Percentiles rank a stretch among this genome's conserved stretches.
Evolutionary conservation across 192 early-diverging fungal genomes (phyloP).

Genomic region (Endogone sp.): DNA sequence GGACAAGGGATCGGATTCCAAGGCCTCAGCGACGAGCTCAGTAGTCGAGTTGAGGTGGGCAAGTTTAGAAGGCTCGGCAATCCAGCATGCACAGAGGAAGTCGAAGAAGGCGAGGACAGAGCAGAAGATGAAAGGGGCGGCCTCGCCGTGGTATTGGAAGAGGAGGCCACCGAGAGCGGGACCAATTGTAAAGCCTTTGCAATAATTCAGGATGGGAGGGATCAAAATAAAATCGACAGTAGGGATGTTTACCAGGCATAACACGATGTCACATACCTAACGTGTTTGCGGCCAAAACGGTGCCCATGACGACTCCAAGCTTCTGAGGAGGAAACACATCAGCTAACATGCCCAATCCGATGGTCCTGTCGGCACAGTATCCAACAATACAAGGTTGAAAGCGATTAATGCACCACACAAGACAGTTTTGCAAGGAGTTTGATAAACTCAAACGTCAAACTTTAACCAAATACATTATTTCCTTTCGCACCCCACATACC

Average conservation of each 20-base stretch:
- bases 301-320: constrained; percentile 69
- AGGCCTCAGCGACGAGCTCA: constrained; percentile 2
- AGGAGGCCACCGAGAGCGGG: constrained; percentile 64
- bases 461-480: too few species aligned
- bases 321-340: constrained; percentile 63
- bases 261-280: constrained; percentile 35
- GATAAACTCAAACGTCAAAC: too few species aligned
- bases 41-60: constrained; percentile 3
- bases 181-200: constrained; percentile 47
- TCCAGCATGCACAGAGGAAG: constrained; percentile 54
- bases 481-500: too few species aligned
- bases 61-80: constrained; percentile 54
- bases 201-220: not conserved
- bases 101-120: constrained; percentile 54
- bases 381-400: too few species aligned
- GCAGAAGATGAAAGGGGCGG: constrained; percentile 68
- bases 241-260: not conserved
- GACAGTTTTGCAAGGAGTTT: too few species aligned
- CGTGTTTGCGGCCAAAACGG: constrained; percentile 60
- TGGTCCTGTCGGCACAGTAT: constrained; percentile 40
- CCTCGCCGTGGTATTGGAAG: constrained; percentile 60
- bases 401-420: too few species aligned
- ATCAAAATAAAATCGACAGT: not conserved
- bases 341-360: constrained; percentile 68
- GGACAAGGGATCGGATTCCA: not conserved